Base-by-base conservation (phyloP, 2,329 filamentous ascomycete genomes). In the Drechslerella coelobrocha region DNA sequence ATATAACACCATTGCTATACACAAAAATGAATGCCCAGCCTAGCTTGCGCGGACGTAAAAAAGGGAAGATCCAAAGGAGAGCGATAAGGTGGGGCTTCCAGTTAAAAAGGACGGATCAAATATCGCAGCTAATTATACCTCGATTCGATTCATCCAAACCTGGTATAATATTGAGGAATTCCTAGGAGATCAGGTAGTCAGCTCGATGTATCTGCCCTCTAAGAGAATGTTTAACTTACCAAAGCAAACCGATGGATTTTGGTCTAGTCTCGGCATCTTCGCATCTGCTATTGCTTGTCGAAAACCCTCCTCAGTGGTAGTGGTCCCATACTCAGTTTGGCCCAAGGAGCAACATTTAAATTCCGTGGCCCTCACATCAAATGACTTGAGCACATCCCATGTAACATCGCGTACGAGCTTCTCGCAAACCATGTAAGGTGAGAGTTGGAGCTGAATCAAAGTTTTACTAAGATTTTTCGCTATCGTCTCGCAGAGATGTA, bases 401-500 rank as follows among this genome's bases (percentile, higher is more conserved):
- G 21, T 56, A 19, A 12, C 5, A 21, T 50, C 52, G 19, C 43
- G 27, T 2, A 61, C n/a, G 21, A 69, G 57, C 19, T 56, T 62
- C 4, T 62, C 65, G n/a, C 65, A 69, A 10, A 69, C 45, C 19
- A 26, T 51, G 34, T 57, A 23, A 1, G 34, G 48, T 1, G 26
- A 24, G 14, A 69, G 23, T 10, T 39, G 14, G 19, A 69, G 59
- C 9, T 57, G 26, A n/a, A 45, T 14, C 5, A 69, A 52, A 21
- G 24, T 37, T 7, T 47, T 39, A 12, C 56, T 53, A 9, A 69
- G 45, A n/a, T 62, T 69, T 24, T n/a, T 2, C 1, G 65, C 24
- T 4, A 69, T 43, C 1, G 43, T 37, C 9, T 61, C 57, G 21
- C 65, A 69, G 9, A 69, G 14, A 47, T 69, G 65, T 29, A 6